Evolutionary conservation across 257 asterid species (phyloP).

Genomic region (Schizonepeta tenuifolia): DNA sequence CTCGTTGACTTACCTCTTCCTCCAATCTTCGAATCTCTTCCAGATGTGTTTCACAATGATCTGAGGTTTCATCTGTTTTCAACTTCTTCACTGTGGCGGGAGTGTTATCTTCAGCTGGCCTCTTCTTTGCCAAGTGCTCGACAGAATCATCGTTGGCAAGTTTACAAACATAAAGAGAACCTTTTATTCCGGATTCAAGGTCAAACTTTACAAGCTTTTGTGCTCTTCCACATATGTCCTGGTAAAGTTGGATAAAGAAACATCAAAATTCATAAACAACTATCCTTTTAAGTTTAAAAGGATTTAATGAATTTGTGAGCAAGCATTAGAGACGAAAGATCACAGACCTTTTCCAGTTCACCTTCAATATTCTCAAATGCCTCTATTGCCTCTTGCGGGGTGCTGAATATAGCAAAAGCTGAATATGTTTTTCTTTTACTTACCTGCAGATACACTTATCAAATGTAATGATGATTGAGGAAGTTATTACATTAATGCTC

Average conservation of each 20-base stretch:
- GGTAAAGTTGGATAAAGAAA: conserved; percentile 22
- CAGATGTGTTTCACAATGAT: conserved; percentile 46
- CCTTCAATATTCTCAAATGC: conserved; percentile 72
- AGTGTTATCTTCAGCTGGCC: conserved; percentile 45
- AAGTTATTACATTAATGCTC: neutral
- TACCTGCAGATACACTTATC: conserved; percentile 47
- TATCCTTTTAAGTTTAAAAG: neutral
- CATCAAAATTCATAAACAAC: neutral
- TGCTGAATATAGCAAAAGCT: conserved; percentile 64
- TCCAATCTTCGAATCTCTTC: conserved; percentile 67
- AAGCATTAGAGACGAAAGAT: neutral
- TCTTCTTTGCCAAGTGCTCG: conserved; percentile 45
- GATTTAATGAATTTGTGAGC: neutral
- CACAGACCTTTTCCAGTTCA: conserved; percentile 56
- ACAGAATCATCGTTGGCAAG: conserved; percentile 27
- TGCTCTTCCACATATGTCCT: conserved; percentile 70
- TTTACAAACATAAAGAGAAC: conserved; percentile 56
- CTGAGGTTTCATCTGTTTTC: conserved; percentile 36
- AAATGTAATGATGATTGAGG: conserved; percentile 3
- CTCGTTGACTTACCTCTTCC: conserved; percentile 59
- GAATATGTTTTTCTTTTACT: conserved; percentile 51
- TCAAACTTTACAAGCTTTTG: conserved; percentile 59
- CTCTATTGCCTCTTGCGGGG: conserved; percentile 64
- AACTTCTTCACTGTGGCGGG: conserved; percentile 44
- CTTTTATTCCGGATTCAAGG: conserved; percentile 50